Conservation (phyloP, 768 basidiomycete genomes). For the Scleroderma bovista region DNA sequence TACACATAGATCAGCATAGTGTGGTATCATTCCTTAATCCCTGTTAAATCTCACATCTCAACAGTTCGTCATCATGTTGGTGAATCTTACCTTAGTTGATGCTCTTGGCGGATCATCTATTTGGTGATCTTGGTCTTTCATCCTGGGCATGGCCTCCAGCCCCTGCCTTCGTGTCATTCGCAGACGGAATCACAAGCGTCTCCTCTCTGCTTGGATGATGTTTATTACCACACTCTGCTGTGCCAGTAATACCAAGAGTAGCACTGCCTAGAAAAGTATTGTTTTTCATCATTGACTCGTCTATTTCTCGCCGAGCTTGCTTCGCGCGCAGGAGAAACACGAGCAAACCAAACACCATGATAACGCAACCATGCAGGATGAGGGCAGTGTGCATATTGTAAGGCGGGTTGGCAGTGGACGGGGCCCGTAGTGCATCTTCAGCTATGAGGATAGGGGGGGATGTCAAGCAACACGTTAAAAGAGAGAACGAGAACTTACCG, state of each 20-base stretch:
- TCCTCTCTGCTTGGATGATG: neutral
- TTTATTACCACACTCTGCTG: neutral
- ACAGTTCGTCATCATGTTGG: no score
- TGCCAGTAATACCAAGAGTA: neutral
- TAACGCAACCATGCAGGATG: constrained; percentile 58
- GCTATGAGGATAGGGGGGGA: constrained; percentile 30
- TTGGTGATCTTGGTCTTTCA: no score
- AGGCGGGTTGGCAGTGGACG: constrained; percentile 57
- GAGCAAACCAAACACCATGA: constrained; percentile 33
- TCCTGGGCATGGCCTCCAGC: no score
- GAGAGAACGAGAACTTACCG: constrained; percentile 35
- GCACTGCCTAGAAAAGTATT: neutral
- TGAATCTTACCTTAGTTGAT: no score
- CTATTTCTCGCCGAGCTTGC: constrained; percentile 57
- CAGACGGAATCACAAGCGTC: neutral
- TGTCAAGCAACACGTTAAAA: neutral
- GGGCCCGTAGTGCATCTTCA: constrained; percentile 63
- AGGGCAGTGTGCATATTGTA: constrained; percentile 65
- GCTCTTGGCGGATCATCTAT: neutral
- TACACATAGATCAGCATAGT: no score
- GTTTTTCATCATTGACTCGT: constrained; percentile 44
- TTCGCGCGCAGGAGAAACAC: constrained; percentile 53
- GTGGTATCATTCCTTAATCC: neutral
- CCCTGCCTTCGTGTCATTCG: no score
- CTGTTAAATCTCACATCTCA: neutral